A percentile compares a stretch with the other conserved stretches of the same genome.
phyloP scores from a whole-genome alignment of 1,284 basidiomycete species.

The Sanghuangporus baumii region DNA sequence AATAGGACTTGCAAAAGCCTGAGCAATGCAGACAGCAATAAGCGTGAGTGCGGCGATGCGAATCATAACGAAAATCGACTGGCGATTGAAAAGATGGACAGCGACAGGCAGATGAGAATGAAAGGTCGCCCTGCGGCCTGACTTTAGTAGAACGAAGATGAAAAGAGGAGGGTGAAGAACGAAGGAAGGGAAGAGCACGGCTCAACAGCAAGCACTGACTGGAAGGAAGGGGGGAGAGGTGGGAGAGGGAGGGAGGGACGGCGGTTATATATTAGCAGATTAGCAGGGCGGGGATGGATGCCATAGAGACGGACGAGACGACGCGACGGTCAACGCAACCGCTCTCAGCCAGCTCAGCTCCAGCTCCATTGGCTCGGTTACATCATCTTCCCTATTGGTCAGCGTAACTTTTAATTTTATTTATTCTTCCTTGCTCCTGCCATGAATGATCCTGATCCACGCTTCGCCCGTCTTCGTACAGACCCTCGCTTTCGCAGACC shows the following conservation, averaged over 20 bases:
- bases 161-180: constrained; percentile 15
- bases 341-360: neutral
- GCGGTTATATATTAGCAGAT: constrained; percentile 20
- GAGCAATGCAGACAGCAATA: constrained; percentile 40
- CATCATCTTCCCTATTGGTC: neutral
- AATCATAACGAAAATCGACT: constrained; percentile 23
- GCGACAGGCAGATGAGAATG: constrained; percentile 13
- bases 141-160: constrained; percentile 20
- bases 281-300: constrained; percentile 3
- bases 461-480: constrained; percentile 83
- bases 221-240: constrained; percentile 19
- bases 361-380: neutral
- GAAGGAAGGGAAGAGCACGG: constrained; percentile 15
- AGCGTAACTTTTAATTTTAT: neutral
- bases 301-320: constrained; percentile 6
- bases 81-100: constrained; percentile 19
- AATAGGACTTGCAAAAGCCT: constrained; percentile 41
- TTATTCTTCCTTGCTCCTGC: neutral
- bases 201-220: constrained; percentile 24
- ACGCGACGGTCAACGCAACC: neutral
- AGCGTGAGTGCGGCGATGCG: constrained; percentile 36
- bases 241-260: constrained; percentile 16
- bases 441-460: constrained; percentile 80
- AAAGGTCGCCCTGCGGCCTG: constrained; percentile 35
- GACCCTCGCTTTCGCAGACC: constrained; percentile 92